Conservation (phyloP, 164 flowering plant species). For the Tetrastigma voinierianum region DNA sequence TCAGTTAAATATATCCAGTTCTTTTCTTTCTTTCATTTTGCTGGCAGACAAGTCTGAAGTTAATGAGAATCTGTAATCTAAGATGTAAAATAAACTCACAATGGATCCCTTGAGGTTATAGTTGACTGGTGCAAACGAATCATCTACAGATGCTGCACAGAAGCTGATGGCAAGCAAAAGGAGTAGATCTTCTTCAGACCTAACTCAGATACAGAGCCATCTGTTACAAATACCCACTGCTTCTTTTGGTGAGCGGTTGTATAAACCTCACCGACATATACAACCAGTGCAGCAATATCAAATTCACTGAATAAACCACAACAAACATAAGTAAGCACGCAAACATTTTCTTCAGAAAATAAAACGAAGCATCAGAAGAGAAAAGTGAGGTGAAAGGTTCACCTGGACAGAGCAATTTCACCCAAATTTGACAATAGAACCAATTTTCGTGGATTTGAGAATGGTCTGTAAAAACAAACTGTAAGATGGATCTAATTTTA, state of each 20-base stretch:
- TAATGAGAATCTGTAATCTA: not conserved
- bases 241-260: slow-evolving; percentile 54
- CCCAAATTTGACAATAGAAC: slow-evolving; percentile 55
- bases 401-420: slow-evolving; percentile 85
- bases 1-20: not conserved
- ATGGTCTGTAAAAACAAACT: slow-evolving; percentile 52
- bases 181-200: slow-evolving; percentile 33
- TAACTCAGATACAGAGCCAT: slow-evolving; percentile 45
- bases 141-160: slow-evolving; percentile 46
- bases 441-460: slow-evolving; percentile 65
- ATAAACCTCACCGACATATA: slow-evolving; percentile 76
- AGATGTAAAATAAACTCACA: slow-evolving; percentile 36
- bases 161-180: slow-evolving; percentile 83
- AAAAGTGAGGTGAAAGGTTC: slow-evolving; percentile 11
- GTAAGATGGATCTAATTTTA: slow-evolving; percentile 15
- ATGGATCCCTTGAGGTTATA: slow-evolving; percentile 65
- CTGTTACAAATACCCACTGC: slow-evolving; percentile 95
- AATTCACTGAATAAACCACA: slow-evolving; percentile 64
- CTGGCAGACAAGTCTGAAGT: not conserved
- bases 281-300: slow-evolving; percentile 74
- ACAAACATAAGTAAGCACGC: slow-evolving; percentile 14
- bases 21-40: not conserved
- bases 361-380: slow-evolving; percentile 11
- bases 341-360: not conserved
- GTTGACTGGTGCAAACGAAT: slow-evolving; percentile 45